Conservation (phyloP, 202 grass and related monocot genomes). For the Miscanthus sacchariflorus region DNA sequence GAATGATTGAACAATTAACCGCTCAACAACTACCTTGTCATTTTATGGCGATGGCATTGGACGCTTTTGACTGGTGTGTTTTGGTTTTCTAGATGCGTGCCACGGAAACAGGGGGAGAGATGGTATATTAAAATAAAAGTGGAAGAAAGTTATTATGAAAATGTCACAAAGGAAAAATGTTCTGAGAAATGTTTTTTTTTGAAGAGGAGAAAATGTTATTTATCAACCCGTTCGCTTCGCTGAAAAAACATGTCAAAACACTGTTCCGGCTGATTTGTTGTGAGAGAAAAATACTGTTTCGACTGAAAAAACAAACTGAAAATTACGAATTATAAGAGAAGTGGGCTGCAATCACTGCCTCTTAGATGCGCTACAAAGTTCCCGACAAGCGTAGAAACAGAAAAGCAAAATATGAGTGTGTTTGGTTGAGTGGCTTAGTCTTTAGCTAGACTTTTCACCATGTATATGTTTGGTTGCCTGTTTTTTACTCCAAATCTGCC, state of each 20-base stretch:
- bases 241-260: too few species aligned
- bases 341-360: too few species aligned
- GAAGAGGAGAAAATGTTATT: neutral
- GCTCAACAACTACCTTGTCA: slow-evolving; percentile 14
- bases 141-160: neutral
- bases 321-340: too few species aligned
- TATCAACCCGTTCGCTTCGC: too few species aligned
- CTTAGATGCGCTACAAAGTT: slow-evolving; percentile 36
- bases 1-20: slow-evolving; percentile 47
- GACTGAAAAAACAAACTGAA: too few species aligned
- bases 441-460: too few species aligned
- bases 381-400: slow-evolving; percentile 26
- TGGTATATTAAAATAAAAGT: neutral
- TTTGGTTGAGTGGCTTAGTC: too few species aligned
- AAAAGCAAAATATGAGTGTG: slow-evolving; percentile 18
- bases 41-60: slow-evolving; percentile 25
- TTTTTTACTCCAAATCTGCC: too few species aligned
- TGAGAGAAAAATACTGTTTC: too few species aligned
- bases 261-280: too few species aligned
- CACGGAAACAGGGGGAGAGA: neutral
- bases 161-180: too few species aligned
- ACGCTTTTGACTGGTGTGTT: slow-evolving; percentile 20
- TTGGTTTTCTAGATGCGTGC: neutral
- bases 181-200: neutral
- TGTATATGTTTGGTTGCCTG: too few species aligned